A percentile compares a stretch with the other conserved stretches of the same genome.
Evolutionary conservation across 139 green algal species (phyloP).

Genomic region (Zygnema cylindricum): DNA sequence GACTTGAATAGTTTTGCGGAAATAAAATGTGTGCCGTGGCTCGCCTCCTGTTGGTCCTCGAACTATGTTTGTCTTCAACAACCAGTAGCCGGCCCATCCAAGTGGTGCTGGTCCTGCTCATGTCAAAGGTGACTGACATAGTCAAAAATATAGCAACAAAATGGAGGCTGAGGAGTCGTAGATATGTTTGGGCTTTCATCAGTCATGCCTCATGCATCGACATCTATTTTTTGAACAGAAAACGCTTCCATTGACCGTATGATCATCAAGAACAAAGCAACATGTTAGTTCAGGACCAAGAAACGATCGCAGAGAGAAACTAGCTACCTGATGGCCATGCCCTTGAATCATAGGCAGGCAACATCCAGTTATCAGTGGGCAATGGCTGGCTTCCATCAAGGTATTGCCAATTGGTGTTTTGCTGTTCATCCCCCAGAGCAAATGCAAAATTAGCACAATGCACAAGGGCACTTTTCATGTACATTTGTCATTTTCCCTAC

Average conservation of each 20-base stretch:
- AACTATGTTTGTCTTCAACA: not conserved
- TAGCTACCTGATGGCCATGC: constrained; percentile 10
- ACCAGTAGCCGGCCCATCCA: not conserved
- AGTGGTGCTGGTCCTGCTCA: not conserved
- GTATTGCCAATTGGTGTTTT: constrained; percentile 7
- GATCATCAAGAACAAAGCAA: not conserved
- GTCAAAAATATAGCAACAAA: not conserved
- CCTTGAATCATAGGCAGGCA: not conserved
- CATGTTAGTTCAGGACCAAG: not conserved
- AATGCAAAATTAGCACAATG: not conserved
- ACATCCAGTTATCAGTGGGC: constrained; percentile 12
- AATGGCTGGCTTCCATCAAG: constrained; percentile 7
- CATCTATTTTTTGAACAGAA: not conserved
- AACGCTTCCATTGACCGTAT: not conserved
- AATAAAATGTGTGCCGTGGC: constrained; percentile 16
- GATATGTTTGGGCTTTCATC: too few species aligned
- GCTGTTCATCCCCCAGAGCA: not conserved
- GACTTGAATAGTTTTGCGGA: not conserved
- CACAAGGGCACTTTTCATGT: not conserved
- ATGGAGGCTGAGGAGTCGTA: too few species aligned
- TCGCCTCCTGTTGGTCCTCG: not conserved
- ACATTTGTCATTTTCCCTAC: not conserved
- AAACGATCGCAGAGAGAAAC: not conserved
- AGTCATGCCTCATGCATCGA: too few species aligned
- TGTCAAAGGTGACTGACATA: not conserved